Percentiles rank a stretch among this genome's conserved stretches.
phyloP scores from a whole-genome alignment of 148 eudicot species.

The Camellia granthamiana region DNA sequence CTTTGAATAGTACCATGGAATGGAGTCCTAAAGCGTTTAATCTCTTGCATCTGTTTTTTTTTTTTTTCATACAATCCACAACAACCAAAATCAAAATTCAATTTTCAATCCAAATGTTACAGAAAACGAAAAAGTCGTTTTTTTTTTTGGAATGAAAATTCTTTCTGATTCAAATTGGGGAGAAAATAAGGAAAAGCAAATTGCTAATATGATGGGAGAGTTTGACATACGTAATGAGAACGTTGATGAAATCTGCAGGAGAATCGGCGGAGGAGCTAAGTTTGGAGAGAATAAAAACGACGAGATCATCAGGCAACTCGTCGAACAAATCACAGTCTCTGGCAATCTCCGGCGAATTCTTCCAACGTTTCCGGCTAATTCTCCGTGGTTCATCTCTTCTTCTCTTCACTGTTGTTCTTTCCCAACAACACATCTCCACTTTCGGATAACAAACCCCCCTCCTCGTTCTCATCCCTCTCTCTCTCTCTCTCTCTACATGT shows the following conservation, averaged over 20 bases:
- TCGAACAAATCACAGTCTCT: conserved; percentile 37
- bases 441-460: conserved; percentile 38
- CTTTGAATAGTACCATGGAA: conserved; percentile 35
- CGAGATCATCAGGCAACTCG: conserved; percentile 53
- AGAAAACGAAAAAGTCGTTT: too few species aligned
- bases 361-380: conserved; percentile 29
- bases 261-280: conserved; percentile 45
- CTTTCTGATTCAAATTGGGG: too few species aligned
- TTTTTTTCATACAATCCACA: neutral
- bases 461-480: conserved; percentile 51
- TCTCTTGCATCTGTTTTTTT: conserved; percentile 44
- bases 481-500: neutral
- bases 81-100: neutral
- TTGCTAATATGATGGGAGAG: neutral
- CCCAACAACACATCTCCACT: conserved; percentile 13
- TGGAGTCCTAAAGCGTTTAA: conserved; percentile 34
- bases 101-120: neutral
- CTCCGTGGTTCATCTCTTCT: conserved; percentile 16
- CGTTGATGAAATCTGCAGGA: conserved; percentile 49
- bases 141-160: too few species aligned
- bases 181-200: neutral
- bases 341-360: conserved; percentile 19
- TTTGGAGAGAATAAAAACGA: conserved; percentile 40
- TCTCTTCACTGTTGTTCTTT: conserved; percentile 8
- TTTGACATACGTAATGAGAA: conserved; percentile 42